Conservation (phyloP, 1,139 yeast genomes). For the Blastobotrys arbuscula region DNA sequence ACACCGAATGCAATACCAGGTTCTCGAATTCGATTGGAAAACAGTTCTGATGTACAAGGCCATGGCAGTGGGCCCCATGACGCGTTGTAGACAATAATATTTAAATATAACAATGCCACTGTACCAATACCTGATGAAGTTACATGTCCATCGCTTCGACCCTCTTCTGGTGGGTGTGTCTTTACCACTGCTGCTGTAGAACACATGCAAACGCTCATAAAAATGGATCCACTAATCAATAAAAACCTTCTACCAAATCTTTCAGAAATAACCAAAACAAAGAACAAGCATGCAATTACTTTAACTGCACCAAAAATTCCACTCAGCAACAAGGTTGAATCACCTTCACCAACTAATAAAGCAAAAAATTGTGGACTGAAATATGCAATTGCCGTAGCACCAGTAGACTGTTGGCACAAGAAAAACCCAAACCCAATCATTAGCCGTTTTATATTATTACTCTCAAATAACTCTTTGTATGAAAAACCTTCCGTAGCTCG, state of each 20-base stretch:
- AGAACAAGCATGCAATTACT: constrained; percentile 13
- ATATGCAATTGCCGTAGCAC: constrained; percentile 62
- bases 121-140: constrained; percentile 10
- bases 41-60: constrained; percentile 10
- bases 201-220: constrained; percentile 13
- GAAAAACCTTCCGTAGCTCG: constrained; percentile 4
- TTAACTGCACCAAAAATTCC: constrained; percentile 25
- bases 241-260: constrained; percentile 10
- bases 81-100: constrained; percentile 9
- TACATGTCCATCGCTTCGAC: not conserved
- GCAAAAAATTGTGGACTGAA: constrained; percentile 63
- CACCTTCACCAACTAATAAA: constrained; percentile 42
- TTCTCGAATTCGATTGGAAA: constrained; percentile 2
- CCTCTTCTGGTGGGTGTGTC: constrained; percentile 8
- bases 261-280: constrained; percentile 10
- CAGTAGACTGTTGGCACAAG: constrained; percentile 66
- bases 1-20: constrained; percentile 7
- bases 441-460: constrained; percentile 11
- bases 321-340: constrained; percentile 27
- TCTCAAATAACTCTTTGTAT: constrained; percentile 5
- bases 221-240: constrained; percentile 6
- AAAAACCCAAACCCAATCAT: constrained; percentile 22
- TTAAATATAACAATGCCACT: constrained; percentile 7
- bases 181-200: constrained; percentile 8
- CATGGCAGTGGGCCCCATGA: constrained; percentile 11